Evolutionary conservation across 1,284 basidiomycete species (phyloP).

Genomic region (Porphyrellus sp.): DNA sequence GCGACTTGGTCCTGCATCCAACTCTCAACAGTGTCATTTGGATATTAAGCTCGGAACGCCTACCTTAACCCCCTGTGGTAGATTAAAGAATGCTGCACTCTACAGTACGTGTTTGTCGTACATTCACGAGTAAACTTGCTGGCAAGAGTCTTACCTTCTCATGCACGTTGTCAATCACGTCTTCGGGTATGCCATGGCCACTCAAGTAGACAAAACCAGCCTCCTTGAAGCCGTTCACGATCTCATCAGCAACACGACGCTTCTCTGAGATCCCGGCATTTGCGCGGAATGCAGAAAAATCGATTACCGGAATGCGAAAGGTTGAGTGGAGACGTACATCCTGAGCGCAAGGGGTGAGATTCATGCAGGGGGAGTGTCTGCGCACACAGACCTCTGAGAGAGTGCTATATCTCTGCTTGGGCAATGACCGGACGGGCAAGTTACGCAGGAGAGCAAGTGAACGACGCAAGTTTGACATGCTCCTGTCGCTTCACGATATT

Average conservation of each 20-base stretch:
- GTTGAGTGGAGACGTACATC: slow-evolving; percentile 29
- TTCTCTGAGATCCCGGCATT: slow-evolving; percentile 53
- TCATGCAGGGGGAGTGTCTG: background rate
- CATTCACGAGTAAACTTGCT: background rate
- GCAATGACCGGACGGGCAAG: slow-evolving; percentile 1
- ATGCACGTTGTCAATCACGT: slow-evolving; percentile 55
- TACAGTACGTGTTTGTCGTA: slow-evolving; percentile 27
- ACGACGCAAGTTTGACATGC: slow-evolving; percentile 17
- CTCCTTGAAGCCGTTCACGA: slow-evolving; percentile 75
- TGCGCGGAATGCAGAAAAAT: slow-evolving; percentile 66
- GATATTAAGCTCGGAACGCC: background rate
- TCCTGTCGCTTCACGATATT: no score
- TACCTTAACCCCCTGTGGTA: slow-evolving; percentile 65
- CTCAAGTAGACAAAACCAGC: slow-evolving; percentile 74
- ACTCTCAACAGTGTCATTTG: background rate
- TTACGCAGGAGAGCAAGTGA: slow-evolving; percentile 13
- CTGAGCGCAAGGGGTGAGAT: slow-evolving; percentile 14
- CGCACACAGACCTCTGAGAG: slow-evolving; percentile 25
- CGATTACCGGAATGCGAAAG: slow-evolving; percentile 69
- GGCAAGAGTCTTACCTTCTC: slow-evolving; percentile 45
- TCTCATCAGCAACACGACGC: slow-evolving; percentile 59
- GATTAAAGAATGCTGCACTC: slow-evolving; percentile 71
- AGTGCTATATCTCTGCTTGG: slow-evolving; percentile 19
- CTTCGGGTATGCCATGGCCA: slow-evolving; percentile 61
- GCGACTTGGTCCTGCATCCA: slow-evolving; percentile 50